Percentiles rank a stretch among this genome's conserved stretches.
These are phyloP conservation scores for Pulveroboletus sp. DNA, from an alignment of 768 basidiomycete genomes.

Conservation along the genomic window DNA sequence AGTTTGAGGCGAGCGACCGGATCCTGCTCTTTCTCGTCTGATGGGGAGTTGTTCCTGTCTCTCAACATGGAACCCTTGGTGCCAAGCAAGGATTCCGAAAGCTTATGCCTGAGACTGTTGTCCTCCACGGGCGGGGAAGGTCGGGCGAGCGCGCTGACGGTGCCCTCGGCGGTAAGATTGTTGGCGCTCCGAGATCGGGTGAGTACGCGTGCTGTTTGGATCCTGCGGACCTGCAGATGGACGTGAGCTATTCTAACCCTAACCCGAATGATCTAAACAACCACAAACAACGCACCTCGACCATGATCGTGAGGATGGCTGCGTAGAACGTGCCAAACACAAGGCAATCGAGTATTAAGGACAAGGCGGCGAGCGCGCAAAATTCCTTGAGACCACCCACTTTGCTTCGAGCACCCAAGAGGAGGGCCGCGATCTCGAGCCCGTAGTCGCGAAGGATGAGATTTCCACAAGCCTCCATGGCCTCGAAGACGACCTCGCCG, in stretches of 20 bases:
- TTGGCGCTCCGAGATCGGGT: conserved; percentile 35
- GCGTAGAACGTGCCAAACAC: conserved; percentile 89
- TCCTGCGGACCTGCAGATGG: conserved; percentile 58
- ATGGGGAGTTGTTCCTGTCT: conserved; percentile 38
- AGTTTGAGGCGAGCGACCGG: conserved; percentile 89
- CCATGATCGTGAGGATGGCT: conserved; percentile 89
- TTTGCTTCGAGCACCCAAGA: conserved; percentile 81
- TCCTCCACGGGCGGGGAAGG: conserved; percentile 19
- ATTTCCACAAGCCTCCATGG: conserved; percentile 73
- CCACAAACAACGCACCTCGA: conserved; percentile 63
- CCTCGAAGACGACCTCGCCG: conserved; percentile 80
- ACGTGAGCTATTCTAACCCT: conserved; percentile 7
- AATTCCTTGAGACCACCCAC: conserved; percentile 92
- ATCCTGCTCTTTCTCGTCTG: conserved; percentile 59
- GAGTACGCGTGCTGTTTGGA: conserved; percentile 58
- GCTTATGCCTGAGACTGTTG: conserved; percentile 18
- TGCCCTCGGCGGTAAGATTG: conserved; percentile 29
- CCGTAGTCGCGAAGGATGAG: conserved; percentile 91
- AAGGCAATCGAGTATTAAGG: conserved; percentile 83
- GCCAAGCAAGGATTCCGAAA: conserved; percentile 38
- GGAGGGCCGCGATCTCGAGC: conserved; percentile 86
- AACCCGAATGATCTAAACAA: conserved; percentile 19
- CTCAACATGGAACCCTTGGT: conserved; percentile 49
- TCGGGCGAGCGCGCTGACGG: conserved; percentile 29
- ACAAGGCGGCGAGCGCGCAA: conserved; percentile 90